Conservation (phyloP, 2,329 filamentous ascomycete species). For the Tolypocladium cylindrosporum region DNA sequence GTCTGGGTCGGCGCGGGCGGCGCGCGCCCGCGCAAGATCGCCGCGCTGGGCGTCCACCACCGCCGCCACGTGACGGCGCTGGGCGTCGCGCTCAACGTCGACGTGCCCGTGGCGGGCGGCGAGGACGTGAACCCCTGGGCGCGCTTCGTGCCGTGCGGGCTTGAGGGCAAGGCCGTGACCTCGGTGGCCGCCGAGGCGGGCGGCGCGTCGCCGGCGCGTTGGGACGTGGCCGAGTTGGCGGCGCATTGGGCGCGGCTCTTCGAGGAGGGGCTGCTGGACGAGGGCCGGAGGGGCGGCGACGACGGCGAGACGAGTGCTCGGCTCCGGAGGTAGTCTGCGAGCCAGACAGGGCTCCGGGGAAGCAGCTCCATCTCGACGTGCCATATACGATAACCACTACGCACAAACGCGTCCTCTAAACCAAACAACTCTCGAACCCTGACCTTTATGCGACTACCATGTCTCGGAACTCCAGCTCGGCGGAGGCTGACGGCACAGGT, state of each 20-base stretch:
- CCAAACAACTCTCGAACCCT: background rate
- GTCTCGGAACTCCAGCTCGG: no score
- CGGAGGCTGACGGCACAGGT: no score
- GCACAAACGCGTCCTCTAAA: no score
- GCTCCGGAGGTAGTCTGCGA: background rate
- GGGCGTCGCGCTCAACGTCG: conserved; percentile 74
- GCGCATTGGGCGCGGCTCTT: conserved; percentile 22
- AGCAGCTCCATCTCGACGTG: background rate
- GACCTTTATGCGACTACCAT: background rate
- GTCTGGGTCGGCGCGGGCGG: conserved; percentile 55
- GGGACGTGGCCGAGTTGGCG: conserved; percentile 19
- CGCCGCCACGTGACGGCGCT: conserved; percentile 74
- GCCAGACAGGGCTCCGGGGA: background rate
- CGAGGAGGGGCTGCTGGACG: conserved; percentile 21
- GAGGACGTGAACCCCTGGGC: conserved; percentile 40
- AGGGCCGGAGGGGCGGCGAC: background rate
- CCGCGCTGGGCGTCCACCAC: conserved; percentile 86
- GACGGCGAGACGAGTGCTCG: background rate
- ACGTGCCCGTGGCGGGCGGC: conserved; percentile 39
- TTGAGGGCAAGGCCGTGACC: conserved; percentile 72
- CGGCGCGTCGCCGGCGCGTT: conserved; percentile 4
- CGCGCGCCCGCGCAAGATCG: conserved; percentile 57
- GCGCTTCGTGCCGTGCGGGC: conserved; percentile 82
- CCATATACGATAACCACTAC: background rate
- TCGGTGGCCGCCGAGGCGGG: conserved; percentile 50